Percentiles rank a stretch among this genome's conserved stretches.
phyloP scores from a whole-genome alignment of 345 rosid genomes.

The Geranium rotundifolium region DNA sequence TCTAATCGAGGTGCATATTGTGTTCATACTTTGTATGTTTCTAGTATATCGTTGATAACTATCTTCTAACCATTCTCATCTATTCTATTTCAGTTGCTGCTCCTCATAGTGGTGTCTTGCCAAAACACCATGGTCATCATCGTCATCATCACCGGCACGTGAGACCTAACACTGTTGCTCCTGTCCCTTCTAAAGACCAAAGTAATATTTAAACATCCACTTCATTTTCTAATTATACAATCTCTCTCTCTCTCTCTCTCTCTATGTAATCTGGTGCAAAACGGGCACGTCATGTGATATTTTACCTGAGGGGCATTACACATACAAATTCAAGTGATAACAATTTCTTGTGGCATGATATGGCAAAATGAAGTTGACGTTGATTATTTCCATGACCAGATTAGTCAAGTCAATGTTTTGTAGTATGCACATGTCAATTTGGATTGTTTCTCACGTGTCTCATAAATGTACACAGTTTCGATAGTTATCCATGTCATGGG shows the following conservation, averaged over 20 bases:
- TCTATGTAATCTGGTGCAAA: too few species aligned
- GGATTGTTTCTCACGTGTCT: background rate
- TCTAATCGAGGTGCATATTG: slow-evolving; percentile 27
- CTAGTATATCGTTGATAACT: slow-evolving; percentile 5
- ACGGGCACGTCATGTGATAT: too few species aligned
- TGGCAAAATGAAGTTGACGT: background rate
- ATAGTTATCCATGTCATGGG: background rate
- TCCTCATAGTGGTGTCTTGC: slow-evolving; percentile 27
- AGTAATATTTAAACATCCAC: slow-evolving; percentile 23
- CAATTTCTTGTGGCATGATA: background rate
- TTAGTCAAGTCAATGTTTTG: background rate
- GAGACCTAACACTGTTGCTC: slow-evolving; percentile 44
- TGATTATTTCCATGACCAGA: background rate
- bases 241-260: background rate
- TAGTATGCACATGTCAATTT: background rate
- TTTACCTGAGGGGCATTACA: too few species aligned
- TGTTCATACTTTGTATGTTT: background rate
- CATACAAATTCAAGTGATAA: too few species aligned
- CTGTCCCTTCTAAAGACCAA: slow-evolving; percentile 51
- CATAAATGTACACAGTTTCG: background rate
- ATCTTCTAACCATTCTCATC: slow-evolving; percentile 12
- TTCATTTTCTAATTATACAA: background rate
- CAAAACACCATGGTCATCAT: slow-evolving; percentile 37
- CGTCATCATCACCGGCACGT: slow-evolving; percentile 39
- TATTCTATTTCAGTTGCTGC: slow-evolving; percentile 25